Percentiles rank a stretch among this genome's conserved stretches.
These are phyloP conservation scores for Russula olivacea DNA, from an alignment of 768 basidiomycete genomes.

Conservation along the genomic window DNA sequence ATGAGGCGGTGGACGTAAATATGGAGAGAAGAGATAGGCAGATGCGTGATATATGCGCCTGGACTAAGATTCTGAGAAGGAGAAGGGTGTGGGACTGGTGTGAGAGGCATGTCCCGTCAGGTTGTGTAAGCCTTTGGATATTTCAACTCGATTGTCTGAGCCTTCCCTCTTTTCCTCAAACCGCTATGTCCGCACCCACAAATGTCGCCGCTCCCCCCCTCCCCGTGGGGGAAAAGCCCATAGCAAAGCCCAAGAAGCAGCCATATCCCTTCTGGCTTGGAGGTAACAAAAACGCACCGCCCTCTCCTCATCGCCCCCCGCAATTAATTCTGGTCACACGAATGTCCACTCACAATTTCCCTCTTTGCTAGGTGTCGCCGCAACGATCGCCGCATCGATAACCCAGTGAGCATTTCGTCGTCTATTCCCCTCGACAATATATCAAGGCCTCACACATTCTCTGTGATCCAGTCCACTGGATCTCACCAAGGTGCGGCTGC, in stretches of 20 bases:
- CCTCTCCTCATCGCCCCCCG: background rate
- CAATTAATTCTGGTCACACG: conserved; percentile 1
- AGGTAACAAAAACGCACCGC: conserved; percentile 38
- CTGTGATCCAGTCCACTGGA: conserved; percentile 59
- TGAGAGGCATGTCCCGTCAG: background rate
- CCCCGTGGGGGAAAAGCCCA: conserved; percentile 9
- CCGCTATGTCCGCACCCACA: conserved; percentile 17
- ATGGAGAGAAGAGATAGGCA: background rate
- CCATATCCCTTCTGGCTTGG: conserved; percentile 87
- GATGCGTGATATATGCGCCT: conserved; percentile 7
- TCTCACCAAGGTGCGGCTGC: conserved; percentile 86
- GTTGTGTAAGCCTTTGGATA: background rate
- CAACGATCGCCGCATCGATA: conserved; percentile 82
- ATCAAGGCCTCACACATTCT: background rate
- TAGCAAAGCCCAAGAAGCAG: conserved; percentile 42
- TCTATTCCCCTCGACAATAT: background rate
- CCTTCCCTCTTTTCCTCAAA: background rate
- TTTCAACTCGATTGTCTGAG: background rate
- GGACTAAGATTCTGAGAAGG: background rate
- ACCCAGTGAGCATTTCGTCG: conserved; percentile 56
- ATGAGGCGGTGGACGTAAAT: background rate
- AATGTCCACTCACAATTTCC: conserved; percentile 6
- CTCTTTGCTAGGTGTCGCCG: conserved; percentile 53
- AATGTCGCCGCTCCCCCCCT: conserved; percentile 17
- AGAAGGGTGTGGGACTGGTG: background rate